A percentile compares a stretch with the other conserved stretches of the same genome.
Evolutionary conservation across 2,329 filamentous ascomycete genomes (phyloP).

Genomic region (Fusarium camptoceras): DNA sequence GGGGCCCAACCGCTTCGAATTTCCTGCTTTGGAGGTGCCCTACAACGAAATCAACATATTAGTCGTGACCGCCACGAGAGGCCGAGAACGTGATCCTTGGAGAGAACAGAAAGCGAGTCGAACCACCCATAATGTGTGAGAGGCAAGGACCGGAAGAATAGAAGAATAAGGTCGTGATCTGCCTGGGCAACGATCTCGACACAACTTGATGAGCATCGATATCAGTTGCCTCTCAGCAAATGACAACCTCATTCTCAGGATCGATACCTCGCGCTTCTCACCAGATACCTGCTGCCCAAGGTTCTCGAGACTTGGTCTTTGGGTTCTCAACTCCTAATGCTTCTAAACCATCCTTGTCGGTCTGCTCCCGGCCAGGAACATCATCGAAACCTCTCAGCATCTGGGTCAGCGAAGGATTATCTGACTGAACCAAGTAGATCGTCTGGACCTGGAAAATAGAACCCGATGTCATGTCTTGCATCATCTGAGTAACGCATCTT

Average conservation of each 20-base stretch:
- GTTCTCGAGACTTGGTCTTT: background rate
- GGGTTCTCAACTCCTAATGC: background rate
- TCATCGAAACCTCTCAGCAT: background rate
- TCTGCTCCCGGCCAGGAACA: background rate
- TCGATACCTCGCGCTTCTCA: background rate
- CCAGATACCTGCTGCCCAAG: no score
- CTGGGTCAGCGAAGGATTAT: background rate
- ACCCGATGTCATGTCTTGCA: background rate
- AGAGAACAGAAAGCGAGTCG: slow-evolving; percentile 59
- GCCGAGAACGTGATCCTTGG: slow-evolving; percentile 60
- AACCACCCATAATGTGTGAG: background rate
- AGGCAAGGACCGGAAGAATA: background rate
- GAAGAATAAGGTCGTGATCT: background rate
- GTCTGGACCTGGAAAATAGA: background rate
- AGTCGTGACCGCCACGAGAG: slow-evolving; percentile 44
- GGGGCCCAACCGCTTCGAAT: slow-evolving; percentile 29
- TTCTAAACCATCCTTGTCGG: background rate
- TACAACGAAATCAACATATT: background rate
- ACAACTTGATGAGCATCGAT: background rate
- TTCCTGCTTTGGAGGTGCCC: slow-evolving; percentile 36
- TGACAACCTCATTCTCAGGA: background rate
- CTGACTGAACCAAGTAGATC: background rate
- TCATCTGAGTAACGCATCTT: background rate
- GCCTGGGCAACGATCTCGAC: background rate
- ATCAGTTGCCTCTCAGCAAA: background rate